phyloP scores from a whole-genome alignment of 2,329 filamentous ascomycete genomes.

The Claviceps paspali region DNA sequence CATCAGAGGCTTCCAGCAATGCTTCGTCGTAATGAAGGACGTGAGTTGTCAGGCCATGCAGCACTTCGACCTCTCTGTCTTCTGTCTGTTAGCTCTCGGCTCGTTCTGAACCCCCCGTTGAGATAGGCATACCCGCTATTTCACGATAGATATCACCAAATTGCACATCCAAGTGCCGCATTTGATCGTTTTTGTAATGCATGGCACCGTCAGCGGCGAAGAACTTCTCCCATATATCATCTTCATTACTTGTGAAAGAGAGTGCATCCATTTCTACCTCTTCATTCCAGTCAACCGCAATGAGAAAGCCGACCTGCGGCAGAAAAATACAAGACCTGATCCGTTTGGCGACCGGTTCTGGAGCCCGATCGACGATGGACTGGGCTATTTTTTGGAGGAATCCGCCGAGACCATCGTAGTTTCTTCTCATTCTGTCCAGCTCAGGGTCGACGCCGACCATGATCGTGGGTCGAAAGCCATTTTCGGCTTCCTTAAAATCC shows the following conservation, averaged over 20 bases:
- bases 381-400: conserved; percentile 54
- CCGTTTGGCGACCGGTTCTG: conserved; percentile 37
- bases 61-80: conserved; percentile 82
- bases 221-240: conserved; percentile 59
- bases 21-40: conserved; percentile 54
- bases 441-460: conserved; percentile 53
- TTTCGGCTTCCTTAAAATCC: conserved; percentile 64
- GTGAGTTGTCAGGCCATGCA: conserved; percentile 57
- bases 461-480: conserved; percentile 58
- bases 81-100: conserved; percentile 9
- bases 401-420: conserved; percentile 61
- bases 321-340: conserved; percentile 72
- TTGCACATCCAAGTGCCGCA: conserved; percentile 64
- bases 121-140: conserved; percentile 69
- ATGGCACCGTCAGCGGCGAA: conserved; percentile 56
- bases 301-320: conserved; percentile 81
- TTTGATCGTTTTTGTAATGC: conserved; percentile 77
- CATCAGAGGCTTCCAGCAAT: conserved; percentile 55
- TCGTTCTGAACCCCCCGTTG: too few relatives aligned
- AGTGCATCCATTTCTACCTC: conserved; percentile 44
- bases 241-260: conserved; percentile 38
- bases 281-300: conserved; percentile 44
- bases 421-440: conserved; percentile 63
- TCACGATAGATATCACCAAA: conserved; percentile 74
- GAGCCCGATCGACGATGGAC: conserved; percentile 47